Evolutionary conservation across 2,329 filamentous ascomycete genomes (phyloP).

Genomic region (Byssothecium circinans): DNA sequence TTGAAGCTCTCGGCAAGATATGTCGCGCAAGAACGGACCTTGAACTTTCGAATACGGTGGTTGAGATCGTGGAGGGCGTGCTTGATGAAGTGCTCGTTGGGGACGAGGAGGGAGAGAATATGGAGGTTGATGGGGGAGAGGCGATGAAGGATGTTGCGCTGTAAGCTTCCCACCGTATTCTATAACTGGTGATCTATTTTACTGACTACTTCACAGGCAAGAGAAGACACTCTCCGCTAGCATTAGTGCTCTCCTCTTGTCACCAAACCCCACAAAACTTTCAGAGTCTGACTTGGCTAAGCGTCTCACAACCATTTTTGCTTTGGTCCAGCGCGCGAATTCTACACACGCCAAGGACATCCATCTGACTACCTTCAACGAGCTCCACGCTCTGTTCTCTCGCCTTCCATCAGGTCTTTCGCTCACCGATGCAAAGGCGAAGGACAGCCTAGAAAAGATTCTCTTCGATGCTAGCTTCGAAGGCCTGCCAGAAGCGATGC

Average conservation of each 20-base stretch:
- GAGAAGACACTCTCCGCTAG: slow-evolving; percentile 28
- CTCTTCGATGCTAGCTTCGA: slow-evolving; percentile 29
- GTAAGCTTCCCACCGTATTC: slow-evolving; percentile 13
- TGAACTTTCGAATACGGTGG: slow-evolving; percentile 69
- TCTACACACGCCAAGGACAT: slow-evolving; percentile 23
- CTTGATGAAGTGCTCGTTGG: slow-evolving; percentile 25
- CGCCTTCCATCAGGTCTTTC: slow-evolving; percentile 9
- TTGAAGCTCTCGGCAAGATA: slow-evolving; percentile 72
- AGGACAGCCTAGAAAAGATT: slow-evolving; percentile 19
- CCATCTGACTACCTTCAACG: slow-evolving; percentile 27
- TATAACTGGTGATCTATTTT: background rate
- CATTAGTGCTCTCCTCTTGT: slow-evolving; percentile 20
- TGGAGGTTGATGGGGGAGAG: slow-evolving; percentile 39
- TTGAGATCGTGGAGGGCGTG: slow-evolving; percentile 63
- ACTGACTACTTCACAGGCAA: slow-evolving; percentile 13
- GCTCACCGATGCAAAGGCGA: slow-evolving; percentile 9
- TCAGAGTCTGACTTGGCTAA: slow-evolving; percentile 12
- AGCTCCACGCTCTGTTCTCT: slow-evolving; percentile 22
- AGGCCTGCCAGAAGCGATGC: slow-evolving; percentile 30
- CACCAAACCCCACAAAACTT: slow-evolving; percentile 19
- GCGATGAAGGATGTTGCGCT: slow-evolving; percentile 23
- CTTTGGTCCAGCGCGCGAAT: slow-evolving; percentile 21
- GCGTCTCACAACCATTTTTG: slow-evolving; percentile 15
- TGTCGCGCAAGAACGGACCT: slow-evolving; percentile 68
- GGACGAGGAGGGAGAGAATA: slow-evolving; percentile 27